Conservation (phyloP, 2,329 filamentous ascomycete species). For the Nigrospora sphaerica region DNA sequence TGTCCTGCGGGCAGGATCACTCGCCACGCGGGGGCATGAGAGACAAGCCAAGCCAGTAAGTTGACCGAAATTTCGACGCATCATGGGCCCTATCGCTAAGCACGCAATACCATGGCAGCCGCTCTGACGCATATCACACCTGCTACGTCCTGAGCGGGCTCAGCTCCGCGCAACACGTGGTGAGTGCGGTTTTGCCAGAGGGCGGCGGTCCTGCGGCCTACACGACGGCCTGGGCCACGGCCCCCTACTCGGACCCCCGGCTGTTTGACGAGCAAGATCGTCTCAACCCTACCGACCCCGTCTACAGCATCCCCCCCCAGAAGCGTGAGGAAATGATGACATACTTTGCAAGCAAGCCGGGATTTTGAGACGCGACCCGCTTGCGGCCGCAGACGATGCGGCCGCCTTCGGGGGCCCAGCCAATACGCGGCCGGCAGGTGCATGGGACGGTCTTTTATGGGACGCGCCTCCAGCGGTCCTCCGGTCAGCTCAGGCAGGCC, state of each 20-base stretch:
- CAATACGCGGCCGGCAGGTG: constrained; percentile 17
- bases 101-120: constrained; percentile 33
- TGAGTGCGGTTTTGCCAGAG: constrained; percentile 24
- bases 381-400: constrained; percentile 22
- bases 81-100: constrained; percentile 2
- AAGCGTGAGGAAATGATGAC: constrained; percentile 56
- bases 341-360: constrained; percentile 55
- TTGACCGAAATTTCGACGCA: constrained; percentile 13
- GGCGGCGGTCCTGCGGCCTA: constrained; percentile 29
- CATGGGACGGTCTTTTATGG: no score
- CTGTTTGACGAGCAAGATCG: constrained; percentile 67
- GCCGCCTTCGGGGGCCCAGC: constrained; percentile 20
- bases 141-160: constrained; percentile 86
- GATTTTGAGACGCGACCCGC: constrained; percentile 37
- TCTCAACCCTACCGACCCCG: constrained; percentile 67
- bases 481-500: no score
- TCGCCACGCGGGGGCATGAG: constrained; percentile 69
- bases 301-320: constrained; percentile 75
- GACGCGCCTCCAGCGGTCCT: no score
- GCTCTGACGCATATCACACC: constrained; percentile 84
- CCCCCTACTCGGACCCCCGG: constrained; percentile 46
- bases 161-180: constrained; percentile 69
- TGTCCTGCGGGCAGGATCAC: constrained; percentile 78
- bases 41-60: constrained; percentile 88
- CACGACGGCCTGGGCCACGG: constrained; percentile 28